A percentile compares a stretch with the other conserved stretches of the same genome.
Conservation (phyloP, 345 rosid genomes). For the Leavenworthia alabamica region DNA sequence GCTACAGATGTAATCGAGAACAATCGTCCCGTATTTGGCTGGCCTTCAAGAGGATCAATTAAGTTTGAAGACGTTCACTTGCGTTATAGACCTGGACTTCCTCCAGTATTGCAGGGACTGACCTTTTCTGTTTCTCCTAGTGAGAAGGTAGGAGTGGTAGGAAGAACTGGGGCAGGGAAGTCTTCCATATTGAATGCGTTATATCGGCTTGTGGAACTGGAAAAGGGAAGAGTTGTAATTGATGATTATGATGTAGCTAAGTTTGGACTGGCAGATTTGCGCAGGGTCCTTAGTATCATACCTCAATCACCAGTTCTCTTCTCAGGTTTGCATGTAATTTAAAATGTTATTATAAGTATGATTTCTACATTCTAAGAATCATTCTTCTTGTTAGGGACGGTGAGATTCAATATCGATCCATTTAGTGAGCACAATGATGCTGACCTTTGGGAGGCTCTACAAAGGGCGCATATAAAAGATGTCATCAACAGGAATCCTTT, state of each 20-base stretch:
- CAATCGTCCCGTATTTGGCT: conserved; percentile 68
- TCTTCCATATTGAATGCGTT: conserved; percentile 92
- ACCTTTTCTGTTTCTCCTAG: conserved; percentile 52
- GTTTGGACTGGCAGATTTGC: conserved; percentile 70
- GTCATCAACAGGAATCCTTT: conserved; percentile 56
- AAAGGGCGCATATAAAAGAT: conserved; percentile 86
- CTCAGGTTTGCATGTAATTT: conserved; percentile 47
- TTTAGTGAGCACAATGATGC: conserved; percentile 79
- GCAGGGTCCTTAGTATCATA: conserved; percentile 76
- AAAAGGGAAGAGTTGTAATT: conserved; percentile 67
- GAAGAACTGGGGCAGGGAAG: conserved; percentile 98
- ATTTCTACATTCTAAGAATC: not conserved
- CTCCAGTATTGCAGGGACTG: conserved; percentile 76
- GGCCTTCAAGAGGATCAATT: conserved; percentile 80
- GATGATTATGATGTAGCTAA: conserved; percentile 58
- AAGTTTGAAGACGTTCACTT: conserved; percentile 75
- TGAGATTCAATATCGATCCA: conserved; percentile 86
- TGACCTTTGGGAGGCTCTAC: conserved; percentile 90
- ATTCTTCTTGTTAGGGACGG: conserved; percentile 51
- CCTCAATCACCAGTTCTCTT: conserved; percentile 95
- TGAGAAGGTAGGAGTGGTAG: conserved; percentile 88
- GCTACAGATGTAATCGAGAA: conserved; percentile 60
- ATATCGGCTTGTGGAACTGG: conserved; percentile 77
- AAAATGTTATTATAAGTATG: not conserved
- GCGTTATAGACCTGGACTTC: conserved; percentile 86